These are phyloP conservation scores for Capsicum pubescens DNA, from an alignment of 257 asterid species.

Conservation along the genomic window DNA sequence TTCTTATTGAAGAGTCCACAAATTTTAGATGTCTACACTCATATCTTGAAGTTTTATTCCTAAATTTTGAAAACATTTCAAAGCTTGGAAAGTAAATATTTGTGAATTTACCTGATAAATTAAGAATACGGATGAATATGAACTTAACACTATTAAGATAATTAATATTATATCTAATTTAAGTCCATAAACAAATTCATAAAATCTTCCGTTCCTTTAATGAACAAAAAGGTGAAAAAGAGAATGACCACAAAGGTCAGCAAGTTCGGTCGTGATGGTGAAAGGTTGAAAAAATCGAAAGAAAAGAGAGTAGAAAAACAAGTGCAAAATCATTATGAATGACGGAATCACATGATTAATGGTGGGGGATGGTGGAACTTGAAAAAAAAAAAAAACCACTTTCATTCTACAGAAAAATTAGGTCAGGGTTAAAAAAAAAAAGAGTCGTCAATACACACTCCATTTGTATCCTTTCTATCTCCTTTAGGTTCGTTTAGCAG, in stretches of 20 bases:
- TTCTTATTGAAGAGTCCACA: no score
- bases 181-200: not conserved
- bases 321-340: slow-evolving; percentile 13
- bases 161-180: not conserved
- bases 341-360: slow-evolving; percentile 23
- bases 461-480: not conserved
- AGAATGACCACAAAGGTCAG: not conserved
- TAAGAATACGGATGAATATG: not conserved
- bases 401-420: slow-evolving; percentile 20
- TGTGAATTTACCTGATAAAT: not conserved
- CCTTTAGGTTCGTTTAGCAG: no score
- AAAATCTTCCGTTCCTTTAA: not conserved
- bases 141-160: not conserved
- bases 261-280: slow-evolving; percentile 21
- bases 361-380: slow-evolving; percentile 22
- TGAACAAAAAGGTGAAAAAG: not conserved
- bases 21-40: no score
- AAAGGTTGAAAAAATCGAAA: not conserved
- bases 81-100: not conserved
- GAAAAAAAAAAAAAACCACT: not conserved
- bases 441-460: not conserved
- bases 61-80: not conserved
- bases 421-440: slow-evolving; percentile 15
- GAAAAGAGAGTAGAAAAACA: not conserved
- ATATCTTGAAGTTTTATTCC: no score